Evolutionary conservation across 2,329 filamentous ascomycete genomes (phyloP).

Genomic region (Sporothrix inflata): DNA sequence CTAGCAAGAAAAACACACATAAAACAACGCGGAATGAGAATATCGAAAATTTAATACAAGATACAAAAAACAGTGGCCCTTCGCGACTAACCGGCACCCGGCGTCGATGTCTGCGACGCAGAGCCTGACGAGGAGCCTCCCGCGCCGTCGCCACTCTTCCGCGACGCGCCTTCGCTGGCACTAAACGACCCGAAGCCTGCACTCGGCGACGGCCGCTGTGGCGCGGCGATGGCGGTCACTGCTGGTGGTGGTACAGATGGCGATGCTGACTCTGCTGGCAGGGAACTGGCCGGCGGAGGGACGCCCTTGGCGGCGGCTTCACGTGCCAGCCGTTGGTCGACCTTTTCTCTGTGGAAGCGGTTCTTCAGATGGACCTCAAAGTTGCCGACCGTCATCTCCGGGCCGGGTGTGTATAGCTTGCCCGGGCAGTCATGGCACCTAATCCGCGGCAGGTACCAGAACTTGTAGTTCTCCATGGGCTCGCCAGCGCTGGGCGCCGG

Average conservation of each 20-base stretch:
- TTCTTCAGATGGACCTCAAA: slow-evolving; percentile 94
- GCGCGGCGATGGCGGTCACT: not conserved
- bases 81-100: not conserved
- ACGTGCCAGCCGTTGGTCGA: slow-evolving; percentile 55
- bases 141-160: not conserved
- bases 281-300: not conserved
- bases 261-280: not conserved
- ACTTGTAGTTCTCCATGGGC: slow-evolving; percentile 64
- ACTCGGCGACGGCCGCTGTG: not conserved
- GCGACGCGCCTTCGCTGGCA: not conserved
- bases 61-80: not conserved
- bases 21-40: slow-evolving; percentile 14
- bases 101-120: slow-evolving; percentile 20
- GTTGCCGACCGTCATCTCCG: slow-evolving; percentile 81
- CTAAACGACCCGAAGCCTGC: not conserved
- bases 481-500: slow-evolving; percentile 53
- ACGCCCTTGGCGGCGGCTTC: slow-evolving; percentile 26
- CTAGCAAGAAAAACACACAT: not conserved
- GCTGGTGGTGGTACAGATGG: not conserved
- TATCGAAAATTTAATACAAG: slow-evolving; percentile 11
- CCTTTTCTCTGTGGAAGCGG: slow-evolving; percentile 73
- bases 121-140: slow-evolving; percentile 5
- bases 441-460: slow-evolving; percentile 86
- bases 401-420: slow-evolving; percentile 90
- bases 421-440: slow-evolving; percentile 90